phyloP scores from a whole-genome alignment of 2,329 filamentous ascomycete genomes.

The Xenosphaeropsis pyriputrescens region DNA sequence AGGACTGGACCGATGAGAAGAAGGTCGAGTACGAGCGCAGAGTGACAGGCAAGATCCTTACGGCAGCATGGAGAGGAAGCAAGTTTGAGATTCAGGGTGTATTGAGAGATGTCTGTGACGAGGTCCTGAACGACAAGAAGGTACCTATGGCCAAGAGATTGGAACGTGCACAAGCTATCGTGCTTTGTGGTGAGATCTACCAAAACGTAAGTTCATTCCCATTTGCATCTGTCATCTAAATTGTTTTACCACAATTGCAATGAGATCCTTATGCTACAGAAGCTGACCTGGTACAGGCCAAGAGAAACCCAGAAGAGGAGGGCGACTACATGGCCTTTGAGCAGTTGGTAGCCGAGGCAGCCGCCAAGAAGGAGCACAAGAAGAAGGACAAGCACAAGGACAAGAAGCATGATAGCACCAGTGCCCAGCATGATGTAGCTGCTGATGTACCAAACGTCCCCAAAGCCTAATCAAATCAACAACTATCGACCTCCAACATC shows the following conservation, averaged over 20 bases:
- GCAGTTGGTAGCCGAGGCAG: slow-evolving; percentile 91
- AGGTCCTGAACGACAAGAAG: slow-evolving; percentile 65
- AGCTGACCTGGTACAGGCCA: slow-evolving; percentile 39
- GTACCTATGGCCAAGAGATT: slow-evolving; percentile 73
- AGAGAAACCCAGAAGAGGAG: slow-evolving; percentile 86
- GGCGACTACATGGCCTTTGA: slow-evolving; percentile 98
- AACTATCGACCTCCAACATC: no score
- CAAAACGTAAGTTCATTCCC: slow-evolving; percentile 47
- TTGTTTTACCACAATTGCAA: slow-evolving; percentile 5
- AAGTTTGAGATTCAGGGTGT: slow-evolving; percentile 98
- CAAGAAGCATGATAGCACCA: slow-evolving; percentile 18
- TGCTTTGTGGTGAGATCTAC: slow-evolving; percentile 82
- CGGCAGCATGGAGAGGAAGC: slow-evolving; percentile 88
- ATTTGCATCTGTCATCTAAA: background rate
- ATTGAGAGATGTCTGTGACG: slow-evolving; percentile 84
- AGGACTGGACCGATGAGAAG: slow-evolving; percentile 97
- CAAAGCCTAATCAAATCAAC: slow-evolving; percentile 7
- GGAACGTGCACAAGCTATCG: slow-evolving; percentile 78
- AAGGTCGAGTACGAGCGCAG: slow-evolving; percentile 89
- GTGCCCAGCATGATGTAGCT: slow-evolving; percentile 15
- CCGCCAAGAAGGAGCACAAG: slow-evolving; percentile 78
- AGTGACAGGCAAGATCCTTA: slow-evolving; percentile 95
- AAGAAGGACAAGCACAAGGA: slow-evolving; percentile 50
- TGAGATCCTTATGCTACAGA: no score
- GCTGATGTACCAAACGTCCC: slow-evolving; percentile 25